Percentiles rank a stretch among this genome's conserved stretches.
These are phyloP conservation scores for Periconia sp. DNA, from an alignment of 2,329 filamentous ascomycete genomes.

Conservation along the genomic window DNA sequence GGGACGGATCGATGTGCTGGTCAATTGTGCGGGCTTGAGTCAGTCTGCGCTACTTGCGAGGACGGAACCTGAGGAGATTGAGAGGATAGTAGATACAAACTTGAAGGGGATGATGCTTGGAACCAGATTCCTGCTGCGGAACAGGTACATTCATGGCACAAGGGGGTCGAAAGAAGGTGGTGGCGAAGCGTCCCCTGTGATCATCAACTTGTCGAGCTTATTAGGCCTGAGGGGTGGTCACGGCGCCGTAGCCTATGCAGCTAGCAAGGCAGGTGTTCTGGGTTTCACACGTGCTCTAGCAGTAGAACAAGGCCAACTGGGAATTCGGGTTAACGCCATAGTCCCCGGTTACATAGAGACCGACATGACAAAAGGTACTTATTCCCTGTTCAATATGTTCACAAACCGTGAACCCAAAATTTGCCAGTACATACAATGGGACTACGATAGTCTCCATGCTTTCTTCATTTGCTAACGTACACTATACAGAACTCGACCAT, in stretches of 20 bases:
- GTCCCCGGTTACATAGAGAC: slow-evolving; percentile 84
- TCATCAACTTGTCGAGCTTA: slow-evolving; percentile 83
- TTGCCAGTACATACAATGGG: background rate
- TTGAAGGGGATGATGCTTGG: slow-evolving; percentile 69
- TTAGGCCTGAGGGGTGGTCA: slow-evolving; percentile 71
- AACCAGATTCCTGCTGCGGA: slow-evolving; percentile 60
- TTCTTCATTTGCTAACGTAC: slow-evolving; percentile 25
- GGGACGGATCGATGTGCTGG: slow-evolving; percentile 58
- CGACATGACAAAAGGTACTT: slow-evolving; percentile 74
- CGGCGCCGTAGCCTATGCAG: slow-evolving; percentile 76
- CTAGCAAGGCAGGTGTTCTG: slow-evolving; percentile 80
- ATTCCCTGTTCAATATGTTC: background rate
- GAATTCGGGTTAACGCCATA: slow-evolving; percentile 79
- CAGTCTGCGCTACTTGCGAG: slow-evolving; percentile 69
- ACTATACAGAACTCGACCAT: slow-evolving; percentile 45
- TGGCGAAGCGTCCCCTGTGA: slow-evolving; percentile 50
- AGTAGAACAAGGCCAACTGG: slow-evolving; percentile 64
- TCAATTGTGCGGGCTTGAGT: slow-evolving; percentile 81
- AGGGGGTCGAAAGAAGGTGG: background rate
- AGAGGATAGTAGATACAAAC: slow-evolving; percentile 71
- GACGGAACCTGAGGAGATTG: slow-evolving; percentile 58
- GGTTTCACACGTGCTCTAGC: slow-evolving; percentile 73
- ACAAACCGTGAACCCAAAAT: background rate
- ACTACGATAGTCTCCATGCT: background rate
- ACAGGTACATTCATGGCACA: slow-evolving; percentile 17